Conservation (phyloP, 1,284 basidiomycete genomes). For the Ceratorhiza oryzae-sativae region DNA sequence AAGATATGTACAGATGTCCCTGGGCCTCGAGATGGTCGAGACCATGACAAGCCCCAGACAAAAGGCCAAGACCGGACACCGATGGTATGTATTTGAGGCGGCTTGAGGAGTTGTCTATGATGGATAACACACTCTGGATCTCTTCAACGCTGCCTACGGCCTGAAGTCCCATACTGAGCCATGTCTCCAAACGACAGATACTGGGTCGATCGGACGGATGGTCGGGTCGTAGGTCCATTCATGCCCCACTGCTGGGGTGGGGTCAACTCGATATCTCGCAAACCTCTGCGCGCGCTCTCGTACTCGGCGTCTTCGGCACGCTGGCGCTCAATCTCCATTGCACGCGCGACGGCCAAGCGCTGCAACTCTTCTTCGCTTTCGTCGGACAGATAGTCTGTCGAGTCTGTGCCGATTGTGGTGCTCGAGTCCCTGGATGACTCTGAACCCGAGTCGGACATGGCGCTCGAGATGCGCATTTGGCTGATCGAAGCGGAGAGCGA, state of each 20-base stretch:
- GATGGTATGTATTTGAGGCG: background rate
- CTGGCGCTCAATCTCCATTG: conserved; percentile 35
- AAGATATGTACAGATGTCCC: conserved; percentile 19
- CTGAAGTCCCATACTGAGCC: background rate
- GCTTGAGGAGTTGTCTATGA: background rate
- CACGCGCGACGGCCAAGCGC: conserved; percentile 41
- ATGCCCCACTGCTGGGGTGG: conserved; percentile 24
- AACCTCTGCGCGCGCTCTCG: conserved; percentile 23
- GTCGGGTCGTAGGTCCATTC: background rate
- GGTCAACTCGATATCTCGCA: conserved; percentile 25
- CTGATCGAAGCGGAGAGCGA: conserved; percentile 29
- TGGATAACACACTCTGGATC: background rate
- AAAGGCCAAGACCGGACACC: conserved; percentile 8
- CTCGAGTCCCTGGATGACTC: conserved; percentile 36
- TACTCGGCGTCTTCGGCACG: conserved; percentile 20
- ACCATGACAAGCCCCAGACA: conserved; percentile 8
- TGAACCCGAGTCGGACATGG: conserved; percentile 30
- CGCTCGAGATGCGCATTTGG: conserved; percentile 24
- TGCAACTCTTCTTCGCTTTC: conserved; percentile 43
- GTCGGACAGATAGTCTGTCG: conserved; percentile 43
- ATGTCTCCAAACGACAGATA: conserved; percentile 34
- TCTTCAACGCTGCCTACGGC: background rate
- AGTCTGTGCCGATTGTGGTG: conserved; percentile 41
- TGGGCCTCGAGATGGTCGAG: conserved; percentile 14
- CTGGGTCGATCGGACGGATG: conserved; percentile 25